Base-by-base conservation (phyloP, 2,329 filamentous ascomycete genomes). In the Fusarium armeniacum region DNA sequence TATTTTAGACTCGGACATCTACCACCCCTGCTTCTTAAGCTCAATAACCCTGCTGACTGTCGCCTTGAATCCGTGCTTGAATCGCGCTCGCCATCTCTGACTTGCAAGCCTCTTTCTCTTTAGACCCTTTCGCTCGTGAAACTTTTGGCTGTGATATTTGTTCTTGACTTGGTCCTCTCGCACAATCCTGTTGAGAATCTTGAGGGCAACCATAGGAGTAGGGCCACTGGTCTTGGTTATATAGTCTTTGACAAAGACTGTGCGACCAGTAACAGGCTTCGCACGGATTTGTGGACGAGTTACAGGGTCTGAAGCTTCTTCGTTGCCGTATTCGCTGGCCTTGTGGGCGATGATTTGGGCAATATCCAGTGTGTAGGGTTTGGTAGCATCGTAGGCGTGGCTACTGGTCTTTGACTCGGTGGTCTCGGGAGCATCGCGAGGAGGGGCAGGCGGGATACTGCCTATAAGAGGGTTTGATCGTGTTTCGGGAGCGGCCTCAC, bases 21-120 rank as follows among this genome's bases (percentile, higher is more conserved):
- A 97, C 93, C 93, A 96, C 4, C 93, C 93, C 81, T 96, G 92
- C 76, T 83, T 87, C 73, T 87, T 91, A 81, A 97, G 83, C 77
- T 92, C 86, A 76, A 86, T 83, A 8, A 93, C 92, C 70, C 92
- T 84, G 41, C 74, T 77, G 10, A 93, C 86, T 13, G 89, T 87
- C 7, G 85, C 85, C 78, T 83, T 85, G 80, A 96, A 94, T 6
- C 89, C 90, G 33, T 78, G 78, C 83, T 87, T 89, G 80, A 95
- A 96, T 63, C 88, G 86, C 68, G 72, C 81, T 77, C 87, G 85
- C 90, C 91, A 94, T 65, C 92, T 84, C 83, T 90, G 83, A 63
- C 87, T 89, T 78, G 82, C 83, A 72, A 93, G 80, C 74, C 93
- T 86, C 88, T 96, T 97, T 79, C 90, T 86, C 86, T 92, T 93